Evolutionary conservation across 352 stramenopile genomes (phyloP).

Genomic region (Phytophthora boehmeriae): DNA sequence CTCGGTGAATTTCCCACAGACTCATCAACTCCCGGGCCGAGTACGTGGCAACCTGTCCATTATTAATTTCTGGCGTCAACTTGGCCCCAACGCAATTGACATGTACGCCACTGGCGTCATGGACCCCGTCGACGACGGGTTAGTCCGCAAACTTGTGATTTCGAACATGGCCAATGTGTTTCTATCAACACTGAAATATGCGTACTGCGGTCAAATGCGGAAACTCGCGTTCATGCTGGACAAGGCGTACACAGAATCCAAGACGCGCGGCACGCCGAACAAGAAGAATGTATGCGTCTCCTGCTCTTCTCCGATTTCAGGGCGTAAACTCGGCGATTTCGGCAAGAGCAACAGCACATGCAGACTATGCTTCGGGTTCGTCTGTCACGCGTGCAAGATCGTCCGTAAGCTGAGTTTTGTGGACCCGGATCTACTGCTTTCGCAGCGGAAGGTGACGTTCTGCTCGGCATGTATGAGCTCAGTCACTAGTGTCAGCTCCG

Average conservation of each 20-base stretch:
- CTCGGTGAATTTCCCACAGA: conserved; percentile 26
- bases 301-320: conserved; percentile 21
- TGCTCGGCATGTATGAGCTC: conserved; percentile 31
- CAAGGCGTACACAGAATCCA: conserved; percentile 20
- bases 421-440: conserved; percentile 28
- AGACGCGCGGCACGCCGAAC: conserved; percentile 27
- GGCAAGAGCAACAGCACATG: conserved; percentile 34
- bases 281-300: conserved; percentile 36
- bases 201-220: conserved; percentile 30
- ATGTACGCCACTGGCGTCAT: conserved; percentile 43
- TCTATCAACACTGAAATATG: conserved; percentile 24
- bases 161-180: conserved; percentile 27
- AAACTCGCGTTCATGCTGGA: conserved; percentile 32
- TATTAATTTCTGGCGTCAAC: conserved; percentile 48
- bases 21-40: conserved; percentile 31
- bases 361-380: conserved; percentile 29
- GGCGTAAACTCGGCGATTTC: conserved; percentile 23
- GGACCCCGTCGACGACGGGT: conserved; percentile 17
- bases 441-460: conserved; percentile 40
- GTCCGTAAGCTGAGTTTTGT: conserved; percentile 41
- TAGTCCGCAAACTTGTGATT: conserved; percentile 33
- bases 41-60: conserved; percentile 48
- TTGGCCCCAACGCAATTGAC: conserved; percentile 39
- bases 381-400: conserved; percentile 36
- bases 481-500: conserved; percentile 28